These are phyloP conservation scores for Knufia fluminis DNA, from an alignment of 2,329 filamentous ascomycete genomes.

Conservation along the genomic window DNA sequence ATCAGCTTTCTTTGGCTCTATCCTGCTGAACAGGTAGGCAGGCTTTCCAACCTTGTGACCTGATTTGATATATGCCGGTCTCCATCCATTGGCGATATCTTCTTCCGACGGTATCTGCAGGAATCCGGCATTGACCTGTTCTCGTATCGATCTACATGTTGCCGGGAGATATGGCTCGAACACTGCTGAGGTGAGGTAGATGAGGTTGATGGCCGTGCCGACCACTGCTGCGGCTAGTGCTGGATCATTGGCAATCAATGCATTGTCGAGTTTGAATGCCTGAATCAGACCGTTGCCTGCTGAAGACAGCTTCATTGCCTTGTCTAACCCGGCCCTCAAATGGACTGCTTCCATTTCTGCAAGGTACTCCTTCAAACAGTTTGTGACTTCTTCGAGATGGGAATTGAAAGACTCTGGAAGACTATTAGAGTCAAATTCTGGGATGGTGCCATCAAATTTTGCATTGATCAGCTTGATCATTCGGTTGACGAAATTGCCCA, in stretches of 20 bases:
- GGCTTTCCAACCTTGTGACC: conserved; percentile 76
- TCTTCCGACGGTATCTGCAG: conserved; percentile 50
- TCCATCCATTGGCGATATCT: conserved; percentile 51
- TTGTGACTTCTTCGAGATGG: conserved; percentile 41
- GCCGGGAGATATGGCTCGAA: conserved; percentile 77
- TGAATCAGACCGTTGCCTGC: conserved; percentile 53
- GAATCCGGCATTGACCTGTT: conserved; percentile 59
- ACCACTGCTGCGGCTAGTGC: conserved; percentile 54
- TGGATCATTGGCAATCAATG: conserved; percentile 50
- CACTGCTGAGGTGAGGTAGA: conserved; percentile 70
- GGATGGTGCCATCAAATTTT: conserved; percentile 59
- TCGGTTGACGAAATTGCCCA: conserved; percentile 64
- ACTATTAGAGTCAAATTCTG: conserved; percentile 42
- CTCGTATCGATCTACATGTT: conserved; percentile 64
- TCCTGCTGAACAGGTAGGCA: conserved; percentile 70
- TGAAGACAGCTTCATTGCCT: conserved; percentile 49
- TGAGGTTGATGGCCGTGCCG: conserved; percentile 72
- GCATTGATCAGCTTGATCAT: conserved; percentile 64
- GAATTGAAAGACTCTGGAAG: conserved; percentile 33
- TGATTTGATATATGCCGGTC: conserved; percentile 48
- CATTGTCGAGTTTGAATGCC: conserved; percentile 53
- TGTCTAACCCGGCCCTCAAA: conserved; percentile 46
- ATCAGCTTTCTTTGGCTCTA: conserved; percentile 69
- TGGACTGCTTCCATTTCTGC: conserved; percentile 52
- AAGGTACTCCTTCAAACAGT: conserved; percentile 46